Evolutionary conservation across 1,284 basidiomycete species (phyloP).

Genomic region (Xerocomus amazonicus): DNA sequence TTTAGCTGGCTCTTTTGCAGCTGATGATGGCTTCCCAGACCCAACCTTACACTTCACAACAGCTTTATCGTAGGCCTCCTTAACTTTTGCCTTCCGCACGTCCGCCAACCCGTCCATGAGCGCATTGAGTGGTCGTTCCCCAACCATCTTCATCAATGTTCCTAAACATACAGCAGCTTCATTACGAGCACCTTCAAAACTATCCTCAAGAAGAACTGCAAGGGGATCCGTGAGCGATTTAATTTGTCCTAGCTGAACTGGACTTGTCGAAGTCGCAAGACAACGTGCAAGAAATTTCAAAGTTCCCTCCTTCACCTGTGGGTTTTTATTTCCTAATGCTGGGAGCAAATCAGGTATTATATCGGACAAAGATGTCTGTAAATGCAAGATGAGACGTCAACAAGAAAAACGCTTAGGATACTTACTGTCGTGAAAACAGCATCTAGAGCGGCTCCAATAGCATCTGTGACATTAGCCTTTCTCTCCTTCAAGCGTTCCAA

Average conservation of each 20-base stretch:
- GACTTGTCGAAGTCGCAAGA: constrained; percentile 65
- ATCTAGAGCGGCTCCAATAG: constrained; percentile 85
- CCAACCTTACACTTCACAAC: constrained; percentile 82
- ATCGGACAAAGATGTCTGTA: constrained; percentile 76
- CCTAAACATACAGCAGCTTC: constrained; percentile 89
- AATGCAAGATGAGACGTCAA: constrained; percentile 17
- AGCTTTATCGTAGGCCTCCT: constrained; percentile 88
- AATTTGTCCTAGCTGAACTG: constrained; percentile 73
- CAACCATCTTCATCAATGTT: constrained; percentile 95
- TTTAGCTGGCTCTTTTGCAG: constrained; percentile 41
- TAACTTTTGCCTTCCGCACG: constrained; percentile 89
- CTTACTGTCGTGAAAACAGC: constrained; percentile 83
- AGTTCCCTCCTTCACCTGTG: constrained; percentile 93
- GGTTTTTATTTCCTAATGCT: constrained; percentile 88
- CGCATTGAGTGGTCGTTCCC: constrained; percentile 88
- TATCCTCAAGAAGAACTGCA: constrained; percentile 79
- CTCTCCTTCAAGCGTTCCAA: constrained; percentile 94
- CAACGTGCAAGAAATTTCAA: constrained; percentile 86
- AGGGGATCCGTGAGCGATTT: constrained; percentile 84
- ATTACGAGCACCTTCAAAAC: constrained; percentile 86
- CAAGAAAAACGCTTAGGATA: constrained; percentile 11
- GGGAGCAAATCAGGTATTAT: constrained; percentile 82
- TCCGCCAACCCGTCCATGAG: constrained; percentile 87
- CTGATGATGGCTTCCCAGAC: constrained; percentile 40
- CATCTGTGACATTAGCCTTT: constrained; percentile 87